Conservation (phyloP, 2,329 filamentous ascomycete species). For the Rasamsonia emersonii region DNA sequence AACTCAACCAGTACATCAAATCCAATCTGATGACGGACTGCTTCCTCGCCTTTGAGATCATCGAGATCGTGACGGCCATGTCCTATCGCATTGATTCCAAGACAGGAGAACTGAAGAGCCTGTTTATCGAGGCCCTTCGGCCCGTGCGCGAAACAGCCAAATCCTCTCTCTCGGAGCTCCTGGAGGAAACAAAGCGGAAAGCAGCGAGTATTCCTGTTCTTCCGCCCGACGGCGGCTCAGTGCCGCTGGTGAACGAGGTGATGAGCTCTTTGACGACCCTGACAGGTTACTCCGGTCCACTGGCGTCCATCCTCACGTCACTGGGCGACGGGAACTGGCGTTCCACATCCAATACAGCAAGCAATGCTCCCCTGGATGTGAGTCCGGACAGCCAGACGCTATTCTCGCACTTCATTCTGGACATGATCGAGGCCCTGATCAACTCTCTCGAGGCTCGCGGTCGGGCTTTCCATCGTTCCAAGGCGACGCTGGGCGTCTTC, state of each 20-base stretch:
- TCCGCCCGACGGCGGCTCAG: slow-evolving; percentile 67
- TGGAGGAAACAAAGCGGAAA: slow-evolving; percentile 72
- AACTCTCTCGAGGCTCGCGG: slow-evolving; percentile 66
- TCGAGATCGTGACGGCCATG: slow-evolving; percentile 75
- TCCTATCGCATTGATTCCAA: slow-evolving; percentile 71
- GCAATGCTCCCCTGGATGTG: slow-evolving; percentile 73
- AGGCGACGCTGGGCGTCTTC: slow-evolving; percentile 76
- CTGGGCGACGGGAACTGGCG: slow-evolving; percentile 88
- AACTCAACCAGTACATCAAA: slow-evolving; percentile 85
- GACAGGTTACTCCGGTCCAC: slow-evolving; percentile 74
- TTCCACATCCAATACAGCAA: slow-evolving; percentile 52
- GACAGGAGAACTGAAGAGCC: slow-evolving; percentile 75
- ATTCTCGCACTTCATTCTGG: slow-evolving; percentile 80
- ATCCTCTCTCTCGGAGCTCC: slow-evolving; percentile 67
- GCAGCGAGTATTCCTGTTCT: slow-evolving; percentile 58
- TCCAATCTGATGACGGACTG: slow-evolving; percentile 81
- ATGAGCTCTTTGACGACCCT: slow-evolving; percentile 82
- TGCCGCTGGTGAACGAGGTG: slow-evolving; percentile 71
- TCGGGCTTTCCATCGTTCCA: slow-evolving; percentile 63
- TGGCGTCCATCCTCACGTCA: slow-evolving; percentile 85
- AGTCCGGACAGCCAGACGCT: slow-evolving; percentile 80
- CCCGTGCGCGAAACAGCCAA: slow-evolving; percentile 90
- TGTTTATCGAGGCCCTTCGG: slow-evolving; percentile 76
- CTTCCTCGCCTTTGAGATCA: slow-evolving; percentile 89
- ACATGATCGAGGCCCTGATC: slow-evolving; percentile 78